Conservation (phyloP, 2,329 filamentous ascomycete species). For the Diaporthe helianthi region DNA sequence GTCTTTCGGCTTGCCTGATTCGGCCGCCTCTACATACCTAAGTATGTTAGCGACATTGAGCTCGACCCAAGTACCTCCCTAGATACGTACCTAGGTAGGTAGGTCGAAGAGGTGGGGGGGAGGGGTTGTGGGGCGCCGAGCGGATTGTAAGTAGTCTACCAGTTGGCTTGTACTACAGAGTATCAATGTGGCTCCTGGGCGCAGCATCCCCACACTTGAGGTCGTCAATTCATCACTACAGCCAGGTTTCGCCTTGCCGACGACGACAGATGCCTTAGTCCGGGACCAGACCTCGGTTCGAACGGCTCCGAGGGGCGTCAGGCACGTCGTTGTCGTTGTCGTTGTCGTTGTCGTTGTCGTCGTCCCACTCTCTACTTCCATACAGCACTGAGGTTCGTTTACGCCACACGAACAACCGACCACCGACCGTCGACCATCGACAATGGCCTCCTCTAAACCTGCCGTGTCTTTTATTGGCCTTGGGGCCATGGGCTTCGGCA, state of each 20-base stretch:
- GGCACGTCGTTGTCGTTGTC: background rate
- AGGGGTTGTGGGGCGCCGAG: conserved; percentile 3
- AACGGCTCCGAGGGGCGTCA: conserved; percentile 2
- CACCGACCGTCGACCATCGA: background rate
- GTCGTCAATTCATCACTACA: background rate
- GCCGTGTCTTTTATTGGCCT: conserved; percentile 74
- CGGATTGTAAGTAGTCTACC: too few species aligned
- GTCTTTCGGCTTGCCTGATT: conserved; percentile 20
- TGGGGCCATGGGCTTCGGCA: conserved; percentile 83
- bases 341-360: too few species aligned
- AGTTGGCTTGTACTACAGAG: too few species aligned
- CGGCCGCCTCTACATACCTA: background rate
- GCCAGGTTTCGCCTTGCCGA: conserved; percentile 15
- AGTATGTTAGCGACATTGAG: too few species aligned
- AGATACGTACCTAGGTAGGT: too few species aligned
- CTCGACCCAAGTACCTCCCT: background rate
- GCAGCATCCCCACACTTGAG: background rate
- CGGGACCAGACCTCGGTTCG: conserved; percentile 1
- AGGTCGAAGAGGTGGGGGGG: background rate
- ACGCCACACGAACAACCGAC: background rate
- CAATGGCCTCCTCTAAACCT: conserved; percentile 45
- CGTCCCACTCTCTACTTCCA: too few species aligned
- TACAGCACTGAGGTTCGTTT: conserved; percentile 13
- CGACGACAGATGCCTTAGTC: background rate
- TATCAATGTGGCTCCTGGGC: conserved; percentile 1